phyloP scores from a whole-genome alignment of 495 filamentous ascomycete species.

The Darksidea phi region DNA sequence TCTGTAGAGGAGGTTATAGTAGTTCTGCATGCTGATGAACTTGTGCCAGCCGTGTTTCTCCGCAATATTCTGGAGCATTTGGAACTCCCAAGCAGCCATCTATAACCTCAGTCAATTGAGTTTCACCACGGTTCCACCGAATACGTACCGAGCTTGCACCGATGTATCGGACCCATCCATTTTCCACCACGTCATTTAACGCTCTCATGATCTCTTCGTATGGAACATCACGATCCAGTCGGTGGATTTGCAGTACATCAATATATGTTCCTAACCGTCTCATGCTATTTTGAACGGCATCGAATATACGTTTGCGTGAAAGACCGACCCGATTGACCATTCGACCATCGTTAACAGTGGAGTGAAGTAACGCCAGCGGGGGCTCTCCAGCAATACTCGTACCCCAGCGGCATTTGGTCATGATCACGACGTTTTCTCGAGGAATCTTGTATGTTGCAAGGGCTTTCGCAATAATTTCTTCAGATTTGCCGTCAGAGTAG shows the following conservation, averaged over 20 bases:
- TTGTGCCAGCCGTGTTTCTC: slow-evolving; percentile 55
- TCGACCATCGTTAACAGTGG: slow-evolving; percentile 38
- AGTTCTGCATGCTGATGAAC: slow-evolving; percentile 61
- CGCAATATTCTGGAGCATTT: slow-evolving; percentile 55
- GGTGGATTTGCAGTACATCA: slow-evolving; percentile 74
- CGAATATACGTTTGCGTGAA: slow-evolving; percentile 55
- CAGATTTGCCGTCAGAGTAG: slow-evolving; percentile 48
- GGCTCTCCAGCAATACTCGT: slow-evolving; percentile 25
- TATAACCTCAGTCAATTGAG: background rate
- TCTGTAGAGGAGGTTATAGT: slow-evolving; percentile 56
- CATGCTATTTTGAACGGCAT: slow-evolving; percentile 66
- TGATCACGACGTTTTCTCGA: slow-evolving; percentile 49
- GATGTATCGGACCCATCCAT: slow-evolving; percentile 55
- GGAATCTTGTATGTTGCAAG: slow-evolving; percentile 51
- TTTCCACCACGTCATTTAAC: slow-evolving; percentile 58
- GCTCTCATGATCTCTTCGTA: slow-evolving; percentile 70
- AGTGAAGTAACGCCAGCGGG: slow-evolving; percentile 22
- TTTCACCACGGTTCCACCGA: too few relatives aligned
- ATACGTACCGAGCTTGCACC: slow-evolving; percentile 42
- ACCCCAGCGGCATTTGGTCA: slow-evolving; percentile 41
- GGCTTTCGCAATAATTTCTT: slow-evolving; percentile 51
- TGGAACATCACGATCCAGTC: slow-evolving; percentile 58
- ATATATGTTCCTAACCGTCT: slow-evolving; percentile 65
- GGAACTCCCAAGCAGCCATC: slow-evolving; percentile 62
- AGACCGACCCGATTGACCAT: slow-evolving; percentile 47